Base-by-base conservation (phyloP, 352 stramenopile species). In the Globisporangium splendens region DNA sequence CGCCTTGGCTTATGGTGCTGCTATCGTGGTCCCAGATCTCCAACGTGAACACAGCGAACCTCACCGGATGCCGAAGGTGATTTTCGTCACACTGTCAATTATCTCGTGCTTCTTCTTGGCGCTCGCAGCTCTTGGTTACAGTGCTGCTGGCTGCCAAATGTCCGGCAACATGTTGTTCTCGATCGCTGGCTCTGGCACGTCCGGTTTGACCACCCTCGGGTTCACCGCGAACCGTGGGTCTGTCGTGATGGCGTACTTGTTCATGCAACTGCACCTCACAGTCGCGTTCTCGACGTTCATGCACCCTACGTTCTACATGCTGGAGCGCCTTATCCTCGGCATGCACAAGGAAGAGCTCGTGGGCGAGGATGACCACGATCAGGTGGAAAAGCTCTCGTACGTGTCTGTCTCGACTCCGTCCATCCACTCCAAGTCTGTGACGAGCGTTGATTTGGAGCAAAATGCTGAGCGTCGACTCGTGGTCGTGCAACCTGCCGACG, bases 201-300 rank as follows among this genome's bases (percentile, higher is more conserved):
- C 61, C 12, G 64, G 49, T 17, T 35, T 62, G 24, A 69, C 66
- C 17, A 60, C 67, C 8, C 56, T 83, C 24, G 73, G 70, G 2
- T 83, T 84, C 47, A 53, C 60, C 20, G 66, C 73, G 13, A 48
- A 67, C 43, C 63, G 71, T 8, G 73, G 73, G 6, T 54, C 57
- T 7, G 65, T 79, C 41, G 58, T 77, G 43, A 72, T 77, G 62
- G 68, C 65, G 49, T 83, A 72, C 41, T 28, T 72, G 15, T 75
- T 73, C 65, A 83, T 83, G 74, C 72, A 82, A 33, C 49, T 83
- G 21, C 74, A 83, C 59, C 55, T 83, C 47, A 76, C 72, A 6
- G 73, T 83, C 44, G 74, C 74, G 13, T 83, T 83, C 46, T 66
- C 72, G 5, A 66, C 70, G 46, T 63, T 83, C 57, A 43, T 83